Percentiles rank a stretch among this genome's conserved stretches.
Evolutionary conservation across 495 filamentous ascomycete genomes (phyloP).

Genomic region (Aspergillus leporis): DNA sequence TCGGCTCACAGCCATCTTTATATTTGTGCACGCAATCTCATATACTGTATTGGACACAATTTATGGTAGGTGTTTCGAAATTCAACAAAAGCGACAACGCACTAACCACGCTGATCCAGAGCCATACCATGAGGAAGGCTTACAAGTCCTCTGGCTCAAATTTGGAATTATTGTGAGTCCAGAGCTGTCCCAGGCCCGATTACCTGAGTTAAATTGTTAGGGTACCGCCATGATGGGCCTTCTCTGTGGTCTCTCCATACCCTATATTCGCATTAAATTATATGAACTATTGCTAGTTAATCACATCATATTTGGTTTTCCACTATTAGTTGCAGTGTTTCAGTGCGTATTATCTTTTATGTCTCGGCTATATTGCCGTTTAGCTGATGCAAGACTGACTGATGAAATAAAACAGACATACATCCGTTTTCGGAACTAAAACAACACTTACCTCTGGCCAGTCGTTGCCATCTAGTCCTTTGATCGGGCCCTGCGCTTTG

Average conservation of each 20-base stretch:
- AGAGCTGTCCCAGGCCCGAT: neutral
- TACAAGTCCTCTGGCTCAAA: neutral
- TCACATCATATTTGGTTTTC: conserved; percentile 44
- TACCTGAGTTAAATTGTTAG: conserved; percentile 16
- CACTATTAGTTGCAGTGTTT: conserved; percentile 37
- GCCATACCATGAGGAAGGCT: neutral
- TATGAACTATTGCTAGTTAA: conserved; percentile 49
- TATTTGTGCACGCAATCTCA: conserved; percentile 41
- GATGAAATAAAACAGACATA: too few species aligned
- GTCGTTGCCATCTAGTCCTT: too few species aligned
- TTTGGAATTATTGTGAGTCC: conserved; percentile 31
- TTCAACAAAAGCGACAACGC: too few species aligned
- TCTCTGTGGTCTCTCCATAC: conserved; percentile 36
- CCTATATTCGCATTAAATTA: conserved; percentile 34
- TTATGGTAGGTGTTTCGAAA: conserved; percentile 11
- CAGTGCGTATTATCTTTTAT: conserved; percentile 26
- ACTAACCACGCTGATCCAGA: too few species aligned
- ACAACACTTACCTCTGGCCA: too few species aligned
- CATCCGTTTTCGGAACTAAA: too few species aligned
- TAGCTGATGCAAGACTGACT: too few species aligned
- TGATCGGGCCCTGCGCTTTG: too few species aligned
- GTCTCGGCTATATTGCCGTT: neutral
- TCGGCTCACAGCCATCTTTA: conserved; percentile 39
- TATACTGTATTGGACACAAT: conserved; percentile 27
- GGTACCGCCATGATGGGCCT: conserved; percentile 44